Evolutionary conservation across 139 green algal genomes (phyloP).

Genomic region (Micractinium sp.): DNA sequence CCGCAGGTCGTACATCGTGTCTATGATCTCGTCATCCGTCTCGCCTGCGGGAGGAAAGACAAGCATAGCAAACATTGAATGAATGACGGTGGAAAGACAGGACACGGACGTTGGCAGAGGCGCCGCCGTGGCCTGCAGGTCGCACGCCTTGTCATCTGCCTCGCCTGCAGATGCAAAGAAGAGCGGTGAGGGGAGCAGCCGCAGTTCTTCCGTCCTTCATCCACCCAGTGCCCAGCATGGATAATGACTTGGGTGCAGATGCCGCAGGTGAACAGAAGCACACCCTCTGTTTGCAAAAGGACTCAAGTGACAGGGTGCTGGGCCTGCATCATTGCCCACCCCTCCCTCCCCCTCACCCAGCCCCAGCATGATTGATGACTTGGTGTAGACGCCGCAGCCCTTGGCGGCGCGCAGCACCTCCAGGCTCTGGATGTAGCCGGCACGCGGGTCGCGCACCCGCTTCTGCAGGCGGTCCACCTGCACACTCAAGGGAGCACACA

Average conservation of each 20-base stretch:
- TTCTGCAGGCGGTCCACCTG: slow-evolving; percentile 83
- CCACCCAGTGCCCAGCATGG: no score
- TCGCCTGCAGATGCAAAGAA: not conserved
- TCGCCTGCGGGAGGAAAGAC: slow-evolving; percentile 58
- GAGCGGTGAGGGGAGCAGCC: no score
- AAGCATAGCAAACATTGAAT: not conserved
- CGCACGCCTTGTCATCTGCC: not conserved
- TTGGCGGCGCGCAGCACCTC: slow-evolving; percentile 92
- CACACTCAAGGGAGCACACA: not conserved
- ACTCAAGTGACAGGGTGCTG: no score
- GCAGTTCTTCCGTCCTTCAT: no score
- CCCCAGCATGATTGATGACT: slow-evolving; percentile 96
- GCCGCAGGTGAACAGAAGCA: no score
- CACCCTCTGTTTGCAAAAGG: no score
- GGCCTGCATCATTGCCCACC: not conserved
- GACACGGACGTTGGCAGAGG: not conserved
- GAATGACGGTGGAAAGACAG: not conserved
- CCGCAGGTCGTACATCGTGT: slow-evolving; percentile 85
- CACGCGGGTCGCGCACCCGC: slow-evolving; percentile 87
- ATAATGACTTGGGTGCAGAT: no score
- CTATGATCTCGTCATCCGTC: slow-evolving; percentile 85
- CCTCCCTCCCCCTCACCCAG: slow-evolving; percentile 64
- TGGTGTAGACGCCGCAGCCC: slow-evolving; percentile 83
- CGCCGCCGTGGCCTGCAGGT: not conserved
- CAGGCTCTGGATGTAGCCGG: slow-evolving; percentile 86